phyloP scores from a whole-genome alignment of 2,329 filamentous ascomycete genomes.

The Stylonectria norvegica region DNA sequence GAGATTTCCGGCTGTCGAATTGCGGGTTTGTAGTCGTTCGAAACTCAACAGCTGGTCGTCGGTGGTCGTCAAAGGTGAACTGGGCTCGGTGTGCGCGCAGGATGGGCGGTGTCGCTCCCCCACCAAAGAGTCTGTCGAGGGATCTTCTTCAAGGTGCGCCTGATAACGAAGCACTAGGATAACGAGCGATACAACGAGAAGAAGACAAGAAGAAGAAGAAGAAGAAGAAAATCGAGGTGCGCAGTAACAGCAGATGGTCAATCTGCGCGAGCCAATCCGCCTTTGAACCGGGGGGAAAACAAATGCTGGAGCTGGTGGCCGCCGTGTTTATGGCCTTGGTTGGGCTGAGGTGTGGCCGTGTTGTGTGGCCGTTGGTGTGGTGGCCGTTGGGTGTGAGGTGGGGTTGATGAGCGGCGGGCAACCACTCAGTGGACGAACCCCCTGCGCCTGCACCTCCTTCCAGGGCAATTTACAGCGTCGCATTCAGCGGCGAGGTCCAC shows the following conservation, averaged over 20 bases:
- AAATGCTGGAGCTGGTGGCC: background rate
- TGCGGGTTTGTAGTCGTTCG: no score
- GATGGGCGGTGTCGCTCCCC: slow-evolving; percentile 25
- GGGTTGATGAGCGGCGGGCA: no score
- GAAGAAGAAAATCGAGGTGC: slow-evolving; percentile 6
- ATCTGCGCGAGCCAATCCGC: slow-evolving; percentile 1
- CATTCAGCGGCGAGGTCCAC: no score
- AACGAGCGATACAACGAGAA: slow-evolving; percentile 6
- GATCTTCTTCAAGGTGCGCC: background rate
- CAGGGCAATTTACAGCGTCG: no score
- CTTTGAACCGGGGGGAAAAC: background rate
- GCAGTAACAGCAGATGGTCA: no score
- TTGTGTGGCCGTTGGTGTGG: no score
- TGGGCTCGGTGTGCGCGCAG: slow-evolving; percentile 7
- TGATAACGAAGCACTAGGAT: slow-evolving; percentile 6
- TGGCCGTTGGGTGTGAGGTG: no score
- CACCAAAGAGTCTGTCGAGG: slow-evolving; percentile 15
- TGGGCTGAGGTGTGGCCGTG: no score
- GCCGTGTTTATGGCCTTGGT: background rate
- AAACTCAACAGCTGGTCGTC: no score
- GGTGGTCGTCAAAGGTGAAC: slow-evolving; percentile 5
- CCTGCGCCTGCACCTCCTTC: no score
- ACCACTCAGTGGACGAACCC: no score
- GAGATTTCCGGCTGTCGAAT: no score
- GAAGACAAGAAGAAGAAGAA: slow-evolving; percentile 13